Conservation (phyloP, 1,284 basidiomycete genomes). For the Ustilago sp. region DNA sequence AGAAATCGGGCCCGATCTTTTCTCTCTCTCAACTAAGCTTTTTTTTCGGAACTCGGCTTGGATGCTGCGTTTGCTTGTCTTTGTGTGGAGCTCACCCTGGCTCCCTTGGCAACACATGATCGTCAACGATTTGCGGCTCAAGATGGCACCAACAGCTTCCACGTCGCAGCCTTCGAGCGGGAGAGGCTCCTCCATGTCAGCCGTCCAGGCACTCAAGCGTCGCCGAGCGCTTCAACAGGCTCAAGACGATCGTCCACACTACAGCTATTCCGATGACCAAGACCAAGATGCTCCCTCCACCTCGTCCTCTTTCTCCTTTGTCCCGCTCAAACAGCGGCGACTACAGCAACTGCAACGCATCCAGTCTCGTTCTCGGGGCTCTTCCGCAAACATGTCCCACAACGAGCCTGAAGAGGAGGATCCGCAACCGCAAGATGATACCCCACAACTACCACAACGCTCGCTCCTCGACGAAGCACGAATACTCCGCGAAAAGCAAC, state of each 20-base stretch:
- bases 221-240: slow-evolving; percentile 39
- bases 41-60: slow-evolving; percentile 18
- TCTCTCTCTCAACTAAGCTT: too few species aligned
- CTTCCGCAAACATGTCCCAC: neutral
- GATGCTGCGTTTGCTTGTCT: slow-evolving; percentile 1
- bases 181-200: slow-evolving; percentile 24
- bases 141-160: slow-evolving; percentile 33
- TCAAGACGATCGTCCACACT: slow-evolving; percentile 42
- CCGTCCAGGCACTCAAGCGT: slow-evolving; percentile 46
- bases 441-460: slow-evolving; percentile 75
- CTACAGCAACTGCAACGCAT: slow-evolving; percentile 79
- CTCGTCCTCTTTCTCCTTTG: slow-evolving; percentile 76
- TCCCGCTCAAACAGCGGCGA: slow-evolving; percentile 87
- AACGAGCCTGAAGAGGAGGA: slow-evolving; percentile 21
- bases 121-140: neutral
- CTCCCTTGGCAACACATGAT: too few species aligned
- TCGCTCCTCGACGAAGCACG: slow-evolving; percentile 63
- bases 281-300: slow-evolving; percentile 74
- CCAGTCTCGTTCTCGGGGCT: slow-evolving; percentile 22
- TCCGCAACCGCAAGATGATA: slow-evolving; percentile 72
- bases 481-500: slow-evolving; percentile 81
- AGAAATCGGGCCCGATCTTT: too few species aligned
- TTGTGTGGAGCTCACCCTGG: neutral
- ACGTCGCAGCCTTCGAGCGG: neutral
- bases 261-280: slow-evolving; percentile 64